These are phyloP conservation scores for Mycena alexandri DNA, from an alignment of 768 basidiomycete genomes.

Conservation along the genomic window DNA sequence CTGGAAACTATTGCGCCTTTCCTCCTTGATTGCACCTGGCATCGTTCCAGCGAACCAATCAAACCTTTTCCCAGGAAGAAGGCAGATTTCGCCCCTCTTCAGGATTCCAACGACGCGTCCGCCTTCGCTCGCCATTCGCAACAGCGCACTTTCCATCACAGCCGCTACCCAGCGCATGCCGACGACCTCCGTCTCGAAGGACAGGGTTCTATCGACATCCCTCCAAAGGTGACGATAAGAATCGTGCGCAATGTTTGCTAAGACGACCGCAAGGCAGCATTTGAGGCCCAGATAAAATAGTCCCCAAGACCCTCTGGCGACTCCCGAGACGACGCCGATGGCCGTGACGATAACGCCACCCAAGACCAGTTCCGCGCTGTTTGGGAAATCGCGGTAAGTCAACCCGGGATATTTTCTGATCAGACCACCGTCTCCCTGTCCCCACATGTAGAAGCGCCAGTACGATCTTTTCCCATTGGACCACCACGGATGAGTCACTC, in stretches of 20 bases:
- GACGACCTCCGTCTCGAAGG: slow-evolving; percentile 32
- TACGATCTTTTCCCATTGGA: slow-evolving; percentile 59
- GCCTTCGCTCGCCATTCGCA: slow-evolving; percentile 64
- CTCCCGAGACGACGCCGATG: slow-evolving; percentile 3
- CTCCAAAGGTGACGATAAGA: slow-evolving; percentile 60
- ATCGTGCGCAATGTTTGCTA: slow-evolving; percentile 63
- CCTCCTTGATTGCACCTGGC: slow-evolving; percentile 57
- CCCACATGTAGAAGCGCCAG: slow-evolving; percentile 70
- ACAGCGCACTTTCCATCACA: slow-evolving; percentile 61
- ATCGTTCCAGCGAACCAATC: slow-evolving; percentile 66
- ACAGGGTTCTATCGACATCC: slow-evolving; percentile 52
- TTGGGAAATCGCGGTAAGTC: slow-evolving; percentile 61
- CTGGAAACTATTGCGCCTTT: slow-evolving; percentile 56
- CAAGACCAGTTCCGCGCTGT: slow-evolving; percentile 61
- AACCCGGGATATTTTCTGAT: slow-evolving; percentile 61
- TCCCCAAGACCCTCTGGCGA: not conserved
- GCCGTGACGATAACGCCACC: slow-evolving; percentile 39
- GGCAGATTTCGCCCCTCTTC: slow-evolving; percentile 54
- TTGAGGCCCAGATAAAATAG: slow-evolving; percentile 32
- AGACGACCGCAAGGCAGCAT: slow-evolving; percentile 45
- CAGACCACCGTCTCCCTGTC: slow-evolving; percentile 67
- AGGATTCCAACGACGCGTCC: slow-evolving; percentile 62
- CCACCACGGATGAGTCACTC: slow-evolving; percentile 74
- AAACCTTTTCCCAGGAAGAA: slow-evolving; percentile 56
- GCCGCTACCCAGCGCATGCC: slow-evolving; percentile 57